A percentile compares a stretch with the other conserved stretches of the same genome.
Evolutionary conservation across 2,329 filamentous ascomycete species (phyloP).

Genomic region (Phialocephala sp.): DNA sequence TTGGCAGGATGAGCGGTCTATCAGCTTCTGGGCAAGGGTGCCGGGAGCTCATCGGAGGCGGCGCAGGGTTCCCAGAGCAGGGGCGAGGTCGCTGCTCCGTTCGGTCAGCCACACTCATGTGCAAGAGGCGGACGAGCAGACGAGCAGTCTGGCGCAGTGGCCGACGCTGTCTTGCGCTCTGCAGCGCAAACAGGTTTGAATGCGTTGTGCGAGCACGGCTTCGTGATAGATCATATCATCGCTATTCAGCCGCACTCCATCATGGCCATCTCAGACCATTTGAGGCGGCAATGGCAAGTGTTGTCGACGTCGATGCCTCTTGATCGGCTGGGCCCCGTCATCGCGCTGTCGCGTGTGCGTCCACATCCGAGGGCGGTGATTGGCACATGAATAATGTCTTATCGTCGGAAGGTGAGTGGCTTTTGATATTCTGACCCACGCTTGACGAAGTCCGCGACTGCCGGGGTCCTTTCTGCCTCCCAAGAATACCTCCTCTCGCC

Average conservation of each 20-base stretch:
- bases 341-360: constrained; percentile 29
- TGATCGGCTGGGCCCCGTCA: constrained; percentile 7
- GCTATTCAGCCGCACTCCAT: constrained; percentile 10
- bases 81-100: too few species aligned
- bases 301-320: constrained; percentile 2
- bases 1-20: background rate
- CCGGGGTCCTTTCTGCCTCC: constrained; percentile 1
- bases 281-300: constrained; percentile 4
- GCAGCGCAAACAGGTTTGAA: background rate
- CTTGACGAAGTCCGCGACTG: background rate
- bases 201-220: background rate
- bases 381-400: constrained; percentile 21
- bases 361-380: constrained; percentile 13
- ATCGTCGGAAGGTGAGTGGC: constrained; percentile 27
- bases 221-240: background rate
- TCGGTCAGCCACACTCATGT: background rate
- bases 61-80: background rate
- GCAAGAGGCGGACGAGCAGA: background rate
- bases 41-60: background rate
- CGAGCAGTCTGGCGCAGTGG: background rate
- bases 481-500: background rate
- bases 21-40: background rate
- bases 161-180: background rate
- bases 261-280: constrained; percentile 3
- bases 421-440: constrained; percentile 21